Conservation (phyloP, 768 basidiomycete species). For the Cystobasidium onofrii region DNA sequence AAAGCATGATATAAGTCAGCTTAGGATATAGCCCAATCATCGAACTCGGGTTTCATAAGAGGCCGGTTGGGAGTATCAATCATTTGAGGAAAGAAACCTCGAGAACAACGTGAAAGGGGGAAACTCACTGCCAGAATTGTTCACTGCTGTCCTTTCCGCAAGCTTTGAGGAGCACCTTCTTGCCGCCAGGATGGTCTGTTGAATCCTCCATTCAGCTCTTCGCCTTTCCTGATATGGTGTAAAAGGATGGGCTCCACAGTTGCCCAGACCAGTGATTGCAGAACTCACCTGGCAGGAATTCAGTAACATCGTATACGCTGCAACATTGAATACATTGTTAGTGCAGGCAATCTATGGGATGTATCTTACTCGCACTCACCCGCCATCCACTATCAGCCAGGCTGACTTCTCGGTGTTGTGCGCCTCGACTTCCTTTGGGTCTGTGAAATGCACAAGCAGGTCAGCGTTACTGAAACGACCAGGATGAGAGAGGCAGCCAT, state of each 20-base stretch:
- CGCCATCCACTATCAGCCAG: constrained; percentile 26
- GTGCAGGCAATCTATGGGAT: too few species aligned
- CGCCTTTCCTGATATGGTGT: not conserved
- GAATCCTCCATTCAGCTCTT: not conserved
- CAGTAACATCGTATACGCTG: constrained; percentile 31
- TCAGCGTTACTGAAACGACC: too few species aligned
- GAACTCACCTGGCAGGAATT: constrained; percentile 27
- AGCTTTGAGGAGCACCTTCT: constrained; percentile 30
- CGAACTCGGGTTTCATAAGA: not conserved
- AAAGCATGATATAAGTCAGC: too few species aligned
- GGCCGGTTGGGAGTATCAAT: not conserved
- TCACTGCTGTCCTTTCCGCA: constrained; percentile 27
- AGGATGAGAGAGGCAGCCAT: too few species aligned
- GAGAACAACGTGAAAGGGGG: too few species aligned
- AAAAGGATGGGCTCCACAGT: not conserved
- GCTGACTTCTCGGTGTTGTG: constrained; percentile 26
- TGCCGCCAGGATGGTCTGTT: constrained; percentile 31
- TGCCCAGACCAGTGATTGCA: not conserved
- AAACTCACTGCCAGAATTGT: constrained; percentile 30
- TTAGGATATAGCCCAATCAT: constrained; percentile 10
- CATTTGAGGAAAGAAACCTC: not conserved
- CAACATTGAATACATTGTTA: too few species aligned
- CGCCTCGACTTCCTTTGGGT: constrained; percentile 28
- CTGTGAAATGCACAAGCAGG: not conserved
- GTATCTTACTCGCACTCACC: too few species aligned